Base-by-base conservation (phyloP, 306 rosid genomes). In the Malus orientalis region DNA sequence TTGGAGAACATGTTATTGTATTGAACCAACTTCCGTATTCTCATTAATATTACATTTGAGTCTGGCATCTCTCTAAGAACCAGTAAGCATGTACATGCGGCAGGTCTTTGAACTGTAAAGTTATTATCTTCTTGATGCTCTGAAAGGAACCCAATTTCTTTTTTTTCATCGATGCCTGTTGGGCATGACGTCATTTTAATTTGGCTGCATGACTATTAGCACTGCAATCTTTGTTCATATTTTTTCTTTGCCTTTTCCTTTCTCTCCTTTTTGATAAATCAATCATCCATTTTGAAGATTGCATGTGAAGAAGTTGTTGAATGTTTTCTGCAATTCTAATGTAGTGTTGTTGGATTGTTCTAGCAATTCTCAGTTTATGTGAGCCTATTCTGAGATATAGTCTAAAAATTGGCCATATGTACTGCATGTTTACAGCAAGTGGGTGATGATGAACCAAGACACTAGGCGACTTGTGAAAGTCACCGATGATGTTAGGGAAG, bases 391-490 rank as follows among this genome's bases (percentile, higher is more conserved):
- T 76, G 76, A 75, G 74, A 68, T 62, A 22, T 49, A 33, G 70
- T 67, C 74, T 69, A 60, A 49, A 60, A 74, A 68, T 53, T 89
- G 75, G 77, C 78, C 57, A 59, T 77, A 42, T 71, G 40, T 42
- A 58, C 71, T 75, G 58, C 71, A 71, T 81, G 81, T 74, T 87
- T 89, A 81, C 84, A 95, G 99, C 84, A 95, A 95, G 86, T 95
- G 99, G 99, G 80, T 92, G 81, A 92, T 92, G 99, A 92, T 92
- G 99, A 95, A 91, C 74, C 81, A 89, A 81, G 92, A 95, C 82
- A 92, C 97, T 15, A 84, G 99, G 84, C 83, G 97, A 66, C 91
- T 92, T 65, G 97, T 92, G 82, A 95, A 92, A 80, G 90, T 92
- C 20, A 82, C 81, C 6, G 99, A 91, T 68, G 99, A 90, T 45